Conservation (phyloP, 2,329 filamentous ascomycete species). For the Stachybotrys echinatus region DNA sequence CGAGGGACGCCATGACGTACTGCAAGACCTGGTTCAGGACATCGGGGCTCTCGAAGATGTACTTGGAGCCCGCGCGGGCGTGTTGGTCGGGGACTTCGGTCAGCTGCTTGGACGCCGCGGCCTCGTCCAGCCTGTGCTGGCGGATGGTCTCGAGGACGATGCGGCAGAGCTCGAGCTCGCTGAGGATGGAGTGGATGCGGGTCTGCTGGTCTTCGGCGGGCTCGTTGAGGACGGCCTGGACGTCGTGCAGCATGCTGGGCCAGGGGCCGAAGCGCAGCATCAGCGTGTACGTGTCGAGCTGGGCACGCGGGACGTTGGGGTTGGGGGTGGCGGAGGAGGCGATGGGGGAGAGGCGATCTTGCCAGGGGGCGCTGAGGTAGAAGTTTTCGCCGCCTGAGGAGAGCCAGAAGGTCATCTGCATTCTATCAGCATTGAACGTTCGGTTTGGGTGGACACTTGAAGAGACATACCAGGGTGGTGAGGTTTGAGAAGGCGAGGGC, state of each 20-base stretch:
- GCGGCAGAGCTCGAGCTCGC: background rate
- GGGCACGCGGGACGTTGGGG: background rate
- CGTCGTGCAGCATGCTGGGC: background rate
- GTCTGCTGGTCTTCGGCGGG: background rate
- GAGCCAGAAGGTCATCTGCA: background rate
- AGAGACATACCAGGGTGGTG: background rate
- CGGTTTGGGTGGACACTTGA: background rate
- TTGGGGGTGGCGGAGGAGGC: background rate
- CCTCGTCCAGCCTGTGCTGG: background rate
- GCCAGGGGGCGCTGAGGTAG: background rate
- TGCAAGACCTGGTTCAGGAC: background rate
- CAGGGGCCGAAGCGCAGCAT: background rate
- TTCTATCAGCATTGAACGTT: background rate
- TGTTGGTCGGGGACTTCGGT: background rate
- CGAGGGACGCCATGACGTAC: background rate
- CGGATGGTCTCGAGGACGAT: background rate
- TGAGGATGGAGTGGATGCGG: background rate
- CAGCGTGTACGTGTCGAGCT: background rate
- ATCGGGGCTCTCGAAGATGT: background rate
- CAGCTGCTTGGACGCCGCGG: background rate
- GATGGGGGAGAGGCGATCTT: background rate
- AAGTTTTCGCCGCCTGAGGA: background rate
- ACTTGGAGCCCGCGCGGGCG: background rate
- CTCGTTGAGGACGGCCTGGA: background rate
- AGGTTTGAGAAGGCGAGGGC: background rate